phyloP scores from a whole-genome alignment of 306 rosid genomes.

The Sicyos edulis region DNA sequence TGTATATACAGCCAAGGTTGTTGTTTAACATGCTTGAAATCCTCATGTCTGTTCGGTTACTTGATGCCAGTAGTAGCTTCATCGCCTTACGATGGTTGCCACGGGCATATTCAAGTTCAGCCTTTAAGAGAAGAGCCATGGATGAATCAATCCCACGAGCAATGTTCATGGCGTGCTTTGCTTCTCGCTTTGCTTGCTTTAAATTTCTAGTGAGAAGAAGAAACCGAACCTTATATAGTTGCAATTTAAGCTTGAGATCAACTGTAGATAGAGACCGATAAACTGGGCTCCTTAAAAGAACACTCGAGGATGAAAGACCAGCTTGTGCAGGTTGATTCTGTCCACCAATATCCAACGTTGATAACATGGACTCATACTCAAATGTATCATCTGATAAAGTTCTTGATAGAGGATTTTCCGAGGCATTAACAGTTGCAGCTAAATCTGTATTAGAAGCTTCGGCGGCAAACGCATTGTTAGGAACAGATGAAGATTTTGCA shows the following conservation, averaged over 20 bases:
- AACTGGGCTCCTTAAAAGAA: slow-evolving; percentile 52
- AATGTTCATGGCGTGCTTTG: slow-evolving; percentile 87
- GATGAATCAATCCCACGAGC: slow-evolving; percentile 84
- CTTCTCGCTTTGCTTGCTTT: slow-evolving; percentile 94
- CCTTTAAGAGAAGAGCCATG: slow-evolving; percentile 90
- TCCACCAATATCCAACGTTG: slow-evolving; percentile 55
- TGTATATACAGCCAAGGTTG: slow-evolving; percentile 90
- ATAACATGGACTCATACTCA: slow-evolving; percentile 60
- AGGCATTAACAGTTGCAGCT: slow-evolving; percentile 47
- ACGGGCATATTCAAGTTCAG: slow-evolving; percentile 93
- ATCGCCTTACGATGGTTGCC: slow-evolving; percentile 95
- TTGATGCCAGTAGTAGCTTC: slow-evolving; percentile 85
- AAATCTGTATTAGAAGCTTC: slow-evolving; percentile 66
- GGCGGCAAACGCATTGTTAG: slow-evolving; percentile 43
- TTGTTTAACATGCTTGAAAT: slow-evolving; percentile 76
- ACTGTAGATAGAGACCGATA: slow-evolving; percentile 58
- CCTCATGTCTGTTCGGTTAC: slow-evolving; percentile 59
- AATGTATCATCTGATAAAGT: slow-evolving; percentile 71
- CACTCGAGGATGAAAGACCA: slow-evolving; percentile 50
- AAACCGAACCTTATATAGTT: slow-evolving; percentile 81
- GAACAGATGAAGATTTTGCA: slow-evolving; percentile 54
- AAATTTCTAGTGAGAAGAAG: slow-evolving; percentile 80
- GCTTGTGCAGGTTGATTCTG: slow-evolving; percentile 54
- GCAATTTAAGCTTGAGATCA: slow-evolving; percentile 85
- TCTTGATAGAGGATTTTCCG: slow-evolving; percentile 61